phyloP scores from a whole-genome alignment of 129 eudicot genomes.

The Chrysanthemum lavandulifolium region DNA sequence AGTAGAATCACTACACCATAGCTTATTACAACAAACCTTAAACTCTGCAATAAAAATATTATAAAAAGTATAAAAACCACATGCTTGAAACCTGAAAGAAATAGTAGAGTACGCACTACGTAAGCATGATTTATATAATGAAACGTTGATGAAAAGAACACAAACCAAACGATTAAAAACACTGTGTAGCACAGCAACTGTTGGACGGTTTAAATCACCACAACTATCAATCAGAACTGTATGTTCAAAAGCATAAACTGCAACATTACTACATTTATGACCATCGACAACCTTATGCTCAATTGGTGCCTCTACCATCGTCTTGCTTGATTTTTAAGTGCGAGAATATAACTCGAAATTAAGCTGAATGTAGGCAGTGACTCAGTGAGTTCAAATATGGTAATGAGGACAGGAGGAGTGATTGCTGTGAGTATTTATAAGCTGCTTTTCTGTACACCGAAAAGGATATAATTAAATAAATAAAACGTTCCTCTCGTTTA shows the following conservation, averaged over 20 bases:
- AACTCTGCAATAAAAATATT: constrained; percentile 56
- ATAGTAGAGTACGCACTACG: too few species aligned
- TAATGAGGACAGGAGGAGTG: background rate
- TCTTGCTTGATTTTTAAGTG: background rate
- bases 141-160: background rate
- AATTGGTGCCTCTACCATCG: constrained; percentile 14
- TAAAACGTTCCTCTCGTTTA: constrained; percentile 6
- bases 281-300: constrained; percentile 23
- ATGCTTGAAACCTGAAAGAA: too few species aligned
- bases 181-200: constrained; percentile 37
- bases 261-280: background rate
- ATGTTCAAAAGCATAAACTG: constrained; percentile 32
- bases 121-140: background rate
- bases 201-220: constrained; percentile 15
- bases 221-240: constrained; percentile 35
- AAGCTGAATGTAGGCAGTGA: background rate
- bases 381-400: constrained; percentile 6
- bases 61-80: background rate
- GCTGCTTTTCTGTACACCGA: constrained; percentile 7
- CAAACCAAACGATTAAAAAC: constrained; percentile 59
- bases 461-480: background rate
- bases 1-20: constrained; percentile 45
- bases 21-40: constrained; percentile 50
- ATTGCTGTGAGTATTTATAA: constrained; percentile 22
- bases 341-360: background rate